Evolutionary conservation across 208 protist genomes (phyloP), one percentile per base, ranked within the genome.

Genomic region (Perkinsela sp.): DNA sequence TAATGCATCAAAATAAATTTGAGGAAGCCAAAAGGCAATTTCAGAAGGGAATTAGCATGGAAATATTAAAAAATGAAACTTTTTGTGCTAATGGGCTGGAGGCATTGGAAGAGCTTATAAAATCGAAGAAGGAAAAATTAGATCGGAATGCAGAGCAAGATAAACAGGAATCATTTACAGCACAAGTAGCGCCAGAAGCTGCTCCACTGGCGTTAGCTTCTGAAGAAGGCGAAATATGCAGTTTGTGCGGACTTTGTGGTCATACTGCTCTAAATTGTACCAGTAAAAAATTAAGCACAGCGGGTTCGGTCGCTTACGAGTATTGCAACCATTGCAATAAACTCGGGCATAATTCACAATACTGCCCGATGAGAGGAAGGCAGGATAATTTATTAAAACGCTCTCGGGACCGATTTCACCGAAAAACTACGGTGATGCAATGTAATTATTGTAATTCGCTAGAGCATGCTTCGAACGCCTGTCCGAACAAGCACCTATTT

Each of bases 151-250:
- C n/a, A n/a, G 40, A 57, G 22, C 6, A n/a, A 22, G 40, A 57
- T 57, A 57, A 57, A 57, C 6, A 57, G 22, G 40, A 57, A 57
- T 57, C 40, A n/a, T n/a, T 57, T 57, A 22, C 6, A n/a, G 40
- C 40, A 22, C 6, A 57, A 22, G 6, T 22, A 57, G 6, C 13
- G 6, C 40, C 40, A 22, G 22, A 57, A 22, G 40, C 40, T n/a
- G 40, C 40, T 57, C 40, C 40, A 57, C 40, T 57, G 6, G 13
- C 40, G 6, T n/a, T 57, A n/a, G 6, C 22, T 22, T 57, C 40
- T 57, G 40, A 57, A n/a, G 40, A 57, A 57, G 40, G 40, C 40
- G 40, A 57, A 57, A 57, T 57, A n/a, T 57, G 40, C 22, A 57
- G 40, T 57, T 22, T 57, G 22, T 57, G 40, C 40, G 40, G 40